These are phyloP conservation scores for Jatropha curcas DNA, from an alignment of 345 rosid species.

Conservation along the genomic window DNA sequence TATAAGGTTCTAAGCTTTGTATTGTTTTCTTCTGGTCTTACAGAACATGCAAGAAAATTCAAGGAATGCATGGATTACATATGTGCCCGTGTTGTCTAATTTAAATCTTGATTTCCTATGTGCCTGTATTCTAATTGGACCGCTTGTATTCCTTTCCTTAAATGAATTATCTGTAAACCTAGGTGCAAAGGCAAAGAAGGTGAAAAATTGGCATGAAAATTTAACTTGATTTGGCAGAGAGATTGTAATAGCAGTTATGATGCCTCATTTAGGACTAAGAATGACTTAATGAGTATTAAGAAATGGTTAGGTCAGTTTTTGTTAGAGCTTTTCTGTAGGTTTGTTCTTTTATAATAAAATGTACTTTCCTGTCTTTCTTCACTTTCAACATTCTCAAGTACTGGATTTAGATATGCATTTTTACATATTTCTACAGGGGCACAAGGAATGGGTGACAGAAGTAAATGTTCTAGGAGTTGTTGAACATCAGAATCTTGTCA, in stretches of 20 bases:
- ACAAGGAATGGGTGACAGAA: slow-evolving; percentile 98
- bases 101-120: not conserved
- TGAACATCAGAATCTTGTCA: slow-evolving; percentile 90
- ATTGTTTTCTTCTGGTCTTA: not conserved
- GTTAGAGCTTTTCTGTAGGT: not conserved
- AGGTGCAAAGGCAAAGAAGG: not conserved
- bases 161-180: not conserved
- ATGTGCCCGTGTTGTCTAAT: no score
- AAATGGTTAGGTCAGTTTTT: no score
- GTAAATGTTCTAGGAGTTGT: slow-evolving; percentile 93
- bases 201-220: not conserved
- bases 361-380: not conserved
- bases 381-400: not conserved
- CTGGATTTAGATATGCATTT: slow-evolving; percentile 1
- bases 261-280: not conserved
- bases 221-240: not conserved
- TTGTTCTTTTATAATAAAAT: not conserved
- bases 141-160: not conserved
- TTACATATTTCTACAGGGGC: slow-evolving; percentile 55
- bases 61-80: no score
- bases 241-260: not conserved
- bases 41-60: no score
- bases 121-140: not conserved
- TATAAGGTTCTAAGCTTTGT: not conserved
- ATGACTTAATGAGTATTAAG: not conserved